Evolutionary conservation across 2,329 filamentous ascomycete genomes (phyloP).

Genomic region (Apiospora arundinis): DNA sequence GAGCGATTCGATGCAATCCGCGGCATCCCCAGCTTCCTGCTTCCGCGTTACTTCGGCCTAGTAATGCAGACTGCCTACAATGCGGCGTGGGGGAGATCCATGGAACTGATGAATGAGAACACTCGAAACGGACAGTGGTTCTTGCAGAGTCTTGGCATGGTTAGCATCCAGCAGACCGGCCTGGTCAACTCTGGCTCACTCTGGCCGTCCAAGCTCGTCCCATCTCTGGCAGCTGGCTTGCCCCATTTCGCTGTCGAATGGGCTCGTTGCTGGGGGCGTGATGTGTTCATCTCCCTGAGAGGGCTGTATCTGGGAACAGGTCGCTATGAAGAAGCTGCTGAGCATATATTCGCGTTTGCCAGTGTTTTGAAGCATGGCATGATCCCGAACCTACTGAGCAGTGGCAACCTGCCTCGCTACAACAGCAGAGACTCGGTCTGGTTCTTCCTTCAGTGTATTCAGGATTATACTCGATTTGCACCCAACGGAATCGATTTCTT

Average conservation of each 20-base stretch:
- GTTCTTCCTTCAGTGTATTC: constrained; percentile 97
- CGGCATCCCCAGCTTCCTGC: constrained; percentile 83
- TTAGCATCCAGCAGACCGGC: constrained; percentile 90
- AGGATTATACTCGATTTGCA: constrained; percentile 85
- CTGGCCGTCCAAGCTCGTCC: constrained; percentile 83
- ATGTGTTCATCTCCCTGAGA: constrained; percentile 94
- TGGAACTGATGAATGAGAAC: constrained; percentile 80
- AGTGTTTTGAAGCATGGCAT: constrained; percentile 98
- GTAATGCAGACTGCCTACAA: constrained; percentile 87
- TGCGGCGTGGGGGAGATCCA: constrained; percentile 78
- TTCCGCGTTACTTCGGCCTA: constrained; percentile 92
- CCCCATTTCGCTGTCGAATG: constrained; percentile 94
- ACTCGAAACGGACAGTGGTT: constrained; percentile 86
- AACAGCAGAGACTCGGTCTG: constrained; percentile 96
- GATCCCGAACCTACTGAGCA: constrained; percentile 92
- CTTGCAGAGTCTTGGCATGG: constrained; percentile 85
- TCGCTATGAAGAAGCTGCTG: constrained; percentile 84
- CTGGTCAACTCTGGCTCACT: constrained; percentile 89
- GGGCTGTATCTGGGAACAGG: constrained; percentile 92
- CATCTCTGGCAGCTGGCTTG: constrained; percentile 87
- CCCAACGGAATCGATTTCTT: constrained; percentile 79
- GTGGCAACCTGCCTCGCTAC: constrained; percentile 85
- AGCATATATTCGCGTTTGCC: constrained; percentile 93
- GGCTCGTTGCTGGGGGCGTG: constrained; percentile 96
- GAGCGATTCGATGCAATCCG: constrained; percentile 87